Percentiles rank a stretch among this genome's conserved stretches.
Conservation (phyloP, 2,329 filamentous ascomycete genomes). For the Fusarium musae region DNA sequence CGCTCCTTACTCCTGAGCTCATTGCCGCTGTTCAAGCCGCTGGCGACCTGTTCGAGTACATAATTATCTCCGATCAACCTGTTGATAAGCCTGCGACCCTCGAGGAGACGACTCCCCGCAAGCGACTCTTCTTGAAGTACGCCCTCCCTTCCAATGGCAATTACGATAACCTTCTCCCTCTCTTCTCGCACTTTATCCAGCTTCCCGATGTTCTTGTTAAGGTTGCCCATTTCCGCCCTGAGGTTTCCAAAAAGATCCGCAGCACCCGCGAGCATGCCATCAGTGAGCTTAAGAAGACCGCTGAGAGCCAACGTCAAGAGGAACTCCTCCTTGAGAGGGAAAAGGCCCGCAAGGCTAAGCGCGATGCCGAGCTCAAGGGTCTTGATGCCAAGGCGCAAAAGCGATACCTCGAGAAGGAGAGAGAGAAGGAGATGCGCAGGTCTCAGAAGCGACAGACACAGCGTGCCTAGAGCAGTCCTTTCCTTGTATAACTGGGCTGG, state of each 20-base stretch:
- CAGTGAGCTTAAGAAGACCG: constrained; percentile 79
- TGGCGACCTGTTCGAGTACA: constrained; percentile 82
- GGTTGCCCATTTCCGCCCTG: constrained; percentile 84
- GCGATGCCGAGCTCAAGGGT: constrained; percentile 81
- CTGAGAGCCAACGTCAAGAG: constrained; percentile 84
- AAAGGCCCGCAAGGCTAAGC: constrained; percentile 86
- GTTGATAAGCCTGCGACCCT: constrained; percentile 85
- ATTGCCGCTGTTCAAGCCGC: constrained; percentile 81
- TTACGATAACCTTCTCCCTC: constrained; percentile 73
- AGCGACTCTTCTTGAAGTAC: constrained; percentile 85
- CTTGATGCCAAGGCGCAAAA: constrained; percentile 86
- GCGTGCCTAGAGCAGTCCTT: constrained; percentile 54
- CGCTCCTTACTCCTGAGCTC: constrained; percentile 87
- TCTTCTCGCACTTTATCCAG: constrained; percentile 85
- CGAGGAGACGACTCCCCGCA: constrained; percentile 84
- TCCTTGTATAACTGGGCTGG: neutral
- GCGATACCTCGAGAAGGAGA: constrained; percentile 85
- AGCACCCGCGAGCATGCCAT: constrained; percentile 82
- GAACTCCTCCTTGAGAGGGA: constrained; percentile 78
- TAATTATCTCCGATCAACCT: constrained; percentile 92
- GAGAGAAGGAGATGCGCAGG: constrained; percentile 75
- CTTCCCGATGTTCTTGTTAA: constrained; percentile 84
- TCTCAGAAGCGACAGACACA: constrained; percentile 65
- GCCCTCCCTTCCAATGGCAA: constrained; percentile 72
- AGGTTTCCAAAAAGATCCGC: constrained; percentile 88